Evolutionary conservation across 805 yeast genomes (phyloP).

Genomic region (Saturnispora ahearnii): DNA sequence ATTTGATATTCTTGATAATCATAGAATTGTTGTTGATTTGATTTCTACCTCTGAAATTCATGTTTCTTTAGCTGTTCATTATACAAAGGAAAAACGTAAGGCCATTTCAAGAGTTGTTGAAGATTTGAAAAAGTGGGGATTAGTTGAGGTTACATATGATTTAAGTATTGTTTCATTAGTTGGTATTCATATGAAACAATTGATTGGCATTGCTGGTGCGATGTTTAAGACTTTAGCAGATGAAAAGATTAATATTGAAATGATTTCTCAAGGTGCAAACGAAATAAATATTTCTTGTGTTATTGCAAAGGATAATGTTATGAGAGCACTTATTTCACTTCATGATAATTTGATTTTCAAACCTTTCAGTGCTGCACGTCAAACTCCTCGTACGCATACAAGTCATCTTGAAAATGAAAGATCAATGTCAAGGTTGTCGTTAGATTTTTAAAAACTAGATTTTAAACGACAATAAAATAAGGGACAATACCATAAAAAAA

Average conservation of each 20-base stretch:
- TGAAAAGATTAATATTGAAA: constrained; percentile 87
- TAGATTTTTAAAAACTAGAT: background rate
- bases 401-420: background rate
- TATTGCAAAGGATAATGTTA: constrained; percentile 70
- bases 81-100: constrained; percentile 49
- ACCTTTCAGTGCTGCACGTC: constrained; percentile 29
- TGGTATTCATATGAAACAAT: constrained; percentile 95
- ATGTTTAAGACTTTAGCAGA: constrained; percentile 94
- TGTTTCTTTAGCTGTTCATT: constrained; percentile 94
- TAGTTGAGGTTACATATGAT: constrained; percentile 78
- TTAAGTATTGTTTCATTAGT: constrained; percentile 91
- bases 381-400: constrained; percentile 26
- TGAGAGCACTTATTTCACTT: constrained; percentile 77
- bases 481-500: background rate
- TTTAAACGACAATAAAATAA: background rate
- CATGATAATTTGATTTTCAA: constrained; percentile 66
- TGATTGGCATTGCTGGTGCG: constrained; percentile 93
- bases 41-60: constrained; percentile 97
- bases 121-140: constrained; percentile 73
- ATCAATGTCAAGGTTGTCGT: constrained; percentile 2
- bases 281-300: constrained; percentile 97
- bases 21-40: constrained; percentile 83
- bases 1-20: constrained; percentile 76
- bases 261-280: constrained; percentile 98
- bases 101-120: constrained; percentile 63